Percentiles rank a stretch among this genome's conserved stretches.
phyloP scores from a whole-genome alignment of 352 stramenopile genomes.

The Phytophthora ohioensis region DNA sequence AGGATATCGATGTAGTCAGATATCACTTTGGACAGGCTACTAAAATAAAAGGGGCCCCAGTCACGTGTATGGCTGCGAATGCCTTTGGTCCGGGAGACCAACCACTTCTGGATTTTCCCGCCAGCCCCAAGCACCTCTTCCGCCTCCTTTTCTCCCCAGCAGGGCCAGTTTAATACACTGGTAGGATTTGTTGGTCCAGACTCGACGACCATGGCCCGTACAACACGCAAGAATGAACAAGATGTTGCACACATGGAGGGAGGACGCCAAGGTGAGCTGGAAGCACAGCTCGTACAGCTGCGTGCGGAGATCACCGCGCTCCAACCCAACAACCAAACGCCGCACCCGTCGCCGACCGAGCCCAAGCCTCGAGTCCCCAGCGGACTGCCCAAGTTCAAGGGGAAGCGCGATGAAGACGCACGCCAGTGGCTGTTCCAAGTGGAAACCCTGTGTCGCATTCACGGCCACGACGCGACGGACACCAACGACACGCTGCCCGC shows the following conservation, averaged over 20 bases:
- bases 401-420: conserved; percentile 23
- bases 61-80: too few species aligned
- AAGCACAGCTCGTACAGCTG: too few species aligned
- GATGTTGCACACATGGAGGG: background rate
- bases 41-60: too few species aligned
- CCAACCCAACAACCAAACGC: conserved; percentile 1
- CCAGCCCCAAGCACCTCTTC: background rate
- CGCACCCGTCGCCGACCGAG: background rate
- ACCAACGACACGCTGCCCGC: conserved; percentile 13
- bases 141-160: background rate
- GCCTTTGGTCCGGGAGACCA: conserved; percentile 1
- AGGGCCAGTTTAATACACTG: conserved; percentile 13
- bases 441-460: conserved; percentile 24
- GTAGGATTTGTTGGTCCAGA: conserved; percentile 28
- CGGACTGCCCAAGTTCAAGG: conserved; percentile 16
- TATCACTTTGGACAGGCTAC: too few species aligned
- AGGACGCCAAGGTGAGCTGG: background rate
- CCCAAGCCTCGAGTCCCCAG: conserved; percentile 16
- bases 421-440: conserved; percentile 31
- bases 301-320: conserved; percentile 6
- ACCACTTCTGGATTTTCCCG: background rate
- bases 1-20: too few species aligned
- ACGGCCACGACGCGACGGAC: conserved; percentile 10
- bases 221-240: conserved; percentile 7
- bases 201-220: conserved; percentile 10